Conservation (phyloP, 768 basidiomycete species). For the Xerocomellus chrysenteron region DNA sequence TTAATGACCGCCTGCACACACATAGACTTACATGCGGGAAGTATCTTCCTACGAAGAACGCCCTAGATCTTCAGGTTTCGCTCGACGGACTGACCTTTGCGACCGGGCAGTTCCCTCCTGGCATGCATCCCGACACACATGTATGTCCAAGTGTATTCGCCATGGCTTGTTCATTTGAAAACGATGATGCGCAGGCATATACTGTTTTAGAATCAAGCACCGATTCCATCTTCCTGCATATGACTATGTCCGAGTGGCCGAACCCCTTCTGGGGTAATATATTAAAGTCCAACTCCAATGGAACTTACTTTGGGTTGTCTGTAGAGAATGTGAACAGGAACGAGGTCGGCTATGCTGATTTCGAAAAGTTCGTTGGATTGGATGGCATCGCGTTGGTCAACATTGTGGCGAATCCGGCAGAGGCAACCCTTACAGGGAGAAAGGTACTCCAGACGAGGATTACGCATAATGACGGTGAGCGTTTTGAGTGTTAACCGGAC, state of each 20-base stretch:
- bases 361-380: conserved; percentile 95
- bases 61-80: conserved; percentile 87
- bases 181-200: conserved; percentile 60
- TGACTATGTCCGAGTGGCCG: conserved; percentile 82
- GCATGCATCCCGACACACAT: conserved; percentile 86
- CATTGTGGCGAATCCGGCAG: conserved; percentile 76
- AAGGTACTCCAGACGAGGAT: conserved; percentile 86
- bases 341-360: conserved; percentile 84
- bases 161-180: background rate
- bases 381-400: conserved; percentile 97
- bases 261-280: conserved; percentile 86
- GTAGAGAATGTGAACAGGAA: conserved; percentile 91
- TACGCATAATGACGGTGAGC: conserved; percentile 92
- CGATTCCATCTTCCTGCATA: conserved; percentile 89
- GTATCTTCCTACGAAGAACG: conserved; percentile 52
- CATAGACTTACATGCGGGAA: conserved; percentile 32
- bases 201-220: conserved; percentile 95
- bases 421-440: conserved; percentile 64
- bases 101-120: conserved; percentile 84
- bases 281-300: conserved; percentile 96
- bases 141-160: conserved; percentile 44
- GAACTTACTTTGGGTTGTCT: conserved; percentile 92
- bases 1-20: background rate
- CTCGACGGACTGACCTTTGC: conserved; percentile 87
- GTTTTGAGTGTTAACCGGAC: background rate